Base-by-base conservation (phyloP, 2,329 filamentous ascomycete species). In the Herpomyces periplanetae region DNA sequence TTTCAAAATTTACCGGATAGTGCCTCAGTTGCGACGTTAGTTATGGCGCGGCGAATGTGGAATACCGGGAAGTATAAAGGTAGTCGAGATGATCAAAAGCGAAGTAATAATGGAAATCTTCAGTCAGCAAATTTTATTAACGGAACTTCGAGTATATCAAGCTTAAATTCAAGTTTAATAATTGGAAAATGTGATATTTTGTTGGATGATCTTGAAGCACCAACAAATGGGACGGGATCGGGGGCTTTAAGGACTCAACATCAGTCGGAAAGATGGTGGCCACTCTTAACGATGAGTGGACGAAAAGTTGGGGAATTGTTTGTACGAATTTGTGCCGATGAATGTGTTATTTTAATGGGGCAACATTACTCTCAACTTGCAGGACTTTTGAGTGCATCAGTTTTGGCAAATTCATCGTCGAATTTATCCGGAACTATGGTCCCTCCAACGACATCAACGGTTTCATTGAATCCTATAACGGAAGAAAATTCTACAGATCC, bases 251-350 rank as follows among this genome's bases (percentile, higher is more conserved):
- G n/a, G n/a, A n/a, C n/a, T n/a, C n/a, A n/a, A n/a, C n/a, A n/a
- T n/a, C n/a, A n/a, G n/a, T n/a, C n/a, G n/a, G 75, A 91, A 36
- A 62, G 71, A 30, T 88, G 47, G 75, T 63, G 69, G 43, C 62
- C 60, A 8, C 54, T 87, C 10, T 39, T 60, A 18, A 68, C 87
- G 30, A 59, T 63, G 27, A 57, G 53, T 26, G 57, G 66, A 24
- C 61, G 71, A 28, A 44, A 49, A 1, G 51, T 85, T 18, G 75
- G 73, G 11, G 68, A 73, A 25, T 62, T 87, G 43, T 47, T 85
- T 19, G 54, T 88, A 38, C 69, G 59, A 31, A 47, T 84, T 10
- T 57, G 61, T 17, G 58, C 80, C 26, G 68, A 87, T 21, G 75
- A 96, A 38, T 56, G 80, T 19, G 64, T 85, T 4, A 73, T 91